These are phyloP conservation scores for Solanum megistacrolobum DNA, from an alignment of 257 asterid genomes.

Conservation along the genomic window DNA sequence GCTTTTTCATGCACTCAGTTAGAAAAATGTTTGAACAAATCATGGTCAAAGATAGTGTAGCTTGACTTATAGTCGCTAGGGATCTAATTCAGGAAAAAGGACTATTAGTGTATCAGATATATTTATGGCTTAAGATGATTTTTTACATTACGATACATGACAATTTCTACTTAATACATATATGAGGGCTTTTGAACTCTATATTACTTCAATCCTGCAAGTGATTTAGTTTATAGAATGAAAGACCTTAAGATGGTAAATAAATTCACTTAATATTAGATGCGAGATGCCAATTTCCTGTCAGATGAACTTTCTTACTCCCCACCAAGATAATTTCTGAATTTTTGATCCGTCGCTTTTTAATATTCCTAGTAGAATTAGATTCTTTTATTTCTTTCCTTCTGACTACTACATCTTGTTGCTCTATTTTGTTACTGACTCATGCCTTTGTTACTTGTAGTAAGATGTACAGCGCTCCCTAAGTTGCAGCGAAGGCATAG, in stretches of 20 bases:
- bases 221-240: background rate
- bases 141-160: background rate
- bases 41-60: background rate
- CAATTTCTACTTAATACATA: background rate
- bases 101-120: background rate
- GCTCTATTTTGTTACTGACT: background rate
- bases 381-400: background rate
- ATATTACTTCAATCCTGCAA: background rate
- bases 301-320: background rate
- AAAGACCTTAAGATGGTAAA: background rate
- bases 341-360: background rate
- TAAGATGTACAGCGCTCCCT: constrained; percentile 16
- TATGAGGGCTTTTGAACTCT: background rate
- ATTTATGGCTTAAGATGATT: background rate
- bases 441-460: constrained; percentile 6
- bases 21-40: background rate
- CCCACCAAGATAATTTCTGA: background rate
- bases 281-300: background rate
- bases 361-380: background rate
- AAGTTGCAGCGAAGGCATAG: constrained; percentile 14
- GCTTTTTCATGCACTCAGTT: background rate
- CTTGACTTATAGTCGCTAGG: background rate
- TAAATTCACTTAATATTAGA: background rate
- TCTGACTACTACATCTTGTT: background rate
- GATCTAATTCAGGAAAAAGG: background rate